phyloP scores from a whole-genome alignment of 306 rosid genomes.

The Styphnolobium japonicum region DNA sequence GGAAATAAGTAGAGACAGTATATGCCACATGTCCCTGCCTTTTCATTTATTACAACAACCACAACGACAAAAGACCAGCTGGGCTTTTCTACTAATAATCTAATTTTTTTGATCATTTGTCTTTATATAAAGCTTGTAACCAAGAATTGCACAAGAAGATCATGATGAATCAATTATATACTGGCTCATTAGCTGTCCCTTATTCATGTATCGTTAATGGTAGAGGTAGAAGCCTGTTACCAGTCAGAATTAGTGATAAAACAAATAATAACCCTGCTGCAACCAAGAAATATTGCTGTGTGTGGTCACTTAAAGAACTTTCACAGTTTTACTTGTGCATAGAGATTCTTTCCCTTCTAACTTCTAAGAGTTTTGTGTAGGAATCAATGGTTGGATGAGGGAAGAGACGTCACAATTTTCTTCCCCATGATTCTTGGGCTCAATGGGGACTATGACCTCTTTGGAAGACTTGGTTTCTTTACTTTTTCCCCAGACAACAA shows the following conservation, averaged over 20 bases:
- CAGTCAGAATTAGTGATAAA: neutral
- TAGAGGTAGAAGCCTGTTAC: neutral
- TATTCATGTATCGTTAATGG: neutral
- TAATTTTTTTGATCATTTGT: neutral
- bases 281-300: constrained; percentile 2
- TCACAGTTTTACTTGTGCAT: neutral
- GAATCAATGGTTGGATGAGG: constrained; percentile 44
- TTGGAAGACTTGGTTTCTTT: constrained; percentile 41
- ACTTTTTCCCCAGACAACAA: constrained; percentile 65
- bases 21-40: neutral
- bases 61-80: neutral
- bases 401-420: constrained; percentile 20
- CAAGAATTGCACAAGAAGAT: neutral
- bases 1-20: neutral
- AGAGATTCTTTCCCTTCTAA: neutral
- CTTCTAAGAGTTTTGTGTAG: constrained; percentile 10
- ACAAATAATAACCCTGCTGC: neutral
- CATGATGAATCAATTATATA: neutral
- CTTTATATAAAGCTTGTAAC: neutral
- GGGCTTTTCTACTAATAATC: neutral
- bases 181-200: neutral
- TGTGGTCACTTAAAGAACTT: neutral
- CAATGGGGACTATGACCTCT: constrained; percentile 20
- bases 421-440: constrained; percentile 21
- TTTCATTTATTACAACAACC: neutral